These are phyloP conservation scores for Yamadazyma triangularis DNA, from an alignment of 1,139 yeast genomes.

Conservation along the genomic window DNA sequence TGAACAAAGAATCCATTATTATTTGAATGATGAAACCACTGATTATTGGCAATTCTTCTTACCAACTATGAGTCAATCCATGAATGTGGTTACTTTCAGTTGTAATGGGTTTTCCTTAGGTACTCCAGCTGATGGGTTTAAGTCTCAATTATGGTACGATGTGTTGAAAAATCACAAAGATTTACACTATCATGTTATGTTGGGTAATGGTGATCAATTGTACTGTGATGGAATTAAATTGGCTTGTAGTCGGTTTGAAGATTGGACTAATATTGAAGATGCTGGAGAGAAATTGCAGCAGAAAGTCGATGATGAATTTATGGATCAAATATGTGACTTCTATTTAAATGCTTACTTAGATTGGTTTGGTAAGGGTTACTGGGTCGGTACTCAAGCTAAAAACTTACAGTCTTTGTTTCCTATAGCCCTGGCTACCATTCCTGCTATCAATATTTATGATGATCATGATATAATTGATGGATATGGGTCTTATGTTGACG, in stretches of 20 bases:
- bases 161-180: slow-evolving; percentile 61
- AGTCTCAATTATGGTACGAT: slow-evolving; percentile 82
- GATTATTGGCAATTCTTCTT: slow-evolving; percentile 48
- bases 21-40: slow-evolving; percentile 42
- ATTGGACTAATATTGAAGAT: slow-evolving; percentile 60
- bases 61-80: slow-evolving; percentile 56
- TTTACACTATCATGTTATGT: slow-evolving; percentile 81
- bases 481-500: slow-evolving; percentile 78
- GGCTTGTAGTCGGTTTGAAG: slow-evolving; percentile 47
- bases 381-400: slow-evolving; percentile 65
- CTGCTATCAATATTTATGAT: slow-evolving; percentile 79
- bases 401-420: slow-evolving; percentile 70
- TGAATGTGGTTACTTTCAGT: slow-evolving; percentile 79
- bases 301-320: slow-evolving; percentile 43
- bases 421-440: slow-evolving; percentile 73
- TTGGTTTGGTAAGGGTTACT: slow-evolving; percentile 89
- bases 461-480: slow-evolving; percentile 96
- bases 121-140: slow-evolving; percentile 61
- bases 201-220: slow-evolving; percentile 97
- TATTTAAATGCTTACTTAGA: slow-evolving; percentile 70
- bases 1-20: slow-evolving; percentile 62
- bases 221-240: slow-evolving; percentile 79
- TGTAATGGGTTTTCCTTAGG: slow-evolving; percentile 90
- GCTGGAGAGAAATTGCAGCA: slow-evolving; percentile 31
- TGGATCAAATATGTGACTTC: slow-evolving; percentile 53